phyloP scores from a whole-genome alignment of 1,284 basidiomycete genomes.

The Anthracocystis panici-leucophaei region DNA sequence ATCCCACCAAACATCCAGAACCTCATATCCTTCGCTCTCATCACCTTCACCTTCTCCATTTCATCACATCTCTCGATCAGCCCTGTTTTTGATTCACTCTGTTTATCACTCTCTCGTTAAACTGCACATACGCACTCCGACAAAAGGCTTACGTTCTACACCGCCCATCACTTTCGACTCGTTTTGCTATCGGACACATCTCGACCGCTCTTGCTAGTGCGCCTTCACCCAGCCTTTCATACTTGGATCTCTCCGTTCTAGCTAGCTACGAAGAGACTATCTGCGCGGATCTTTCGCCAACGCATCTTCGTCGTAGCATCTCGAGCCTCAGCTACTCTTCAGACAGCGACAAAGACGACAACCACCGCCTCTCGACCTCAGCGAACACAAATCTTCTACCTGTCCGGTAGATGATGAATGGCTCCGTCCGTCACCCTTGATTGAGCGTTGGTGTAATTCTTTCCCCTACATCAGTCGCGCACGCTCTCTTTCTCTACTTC shows the following conservation, averaged over 20 bases:
- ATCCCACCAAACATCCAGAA: constrained; percentile 2
- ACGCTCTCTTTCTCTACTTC: constrained; percentile 8
- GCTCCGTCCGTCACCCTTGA: constrained; percentile 21
- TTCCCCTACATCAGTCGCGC: constrained; percentile 28
- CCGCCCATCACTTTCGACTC: not conserved
- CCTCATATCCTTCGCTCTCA: not conserved
- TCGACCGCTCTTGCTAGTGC: not conserved
- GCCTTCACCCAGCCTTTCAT: not conserved
- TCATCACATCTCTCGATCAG: constrained; percentile 5
- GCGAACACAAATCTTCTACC: not conserved
- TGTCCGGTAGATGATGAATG: constrained; percentile 34
- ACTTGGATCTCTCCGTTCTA: not conserved
- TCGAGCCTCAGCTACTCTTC: constrained; percentile 3
- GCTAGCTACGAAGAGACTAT: not conserved
- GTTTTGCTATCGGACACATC: not conserved
- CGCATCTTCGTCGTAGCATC: not conserved
- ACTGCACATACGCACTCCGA: not conserved
- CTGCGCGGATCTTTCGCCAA: not conserved
- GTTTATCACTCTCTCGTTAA: not conserved
- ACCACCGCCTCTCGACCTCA: not conserved
- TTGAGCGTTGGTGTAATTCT: constrained; percentile 34
- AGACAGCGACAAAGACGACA: not conserved
- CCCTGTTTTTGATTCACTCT: not conserved
- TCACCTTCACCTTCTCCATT: not conserved
- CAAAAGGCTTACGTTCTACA: not conserved